Evolutionary conservation across 2,329 filamentous ascomycete species (phyloP).

Genomic region (Botrytis fragariae): DNA sequence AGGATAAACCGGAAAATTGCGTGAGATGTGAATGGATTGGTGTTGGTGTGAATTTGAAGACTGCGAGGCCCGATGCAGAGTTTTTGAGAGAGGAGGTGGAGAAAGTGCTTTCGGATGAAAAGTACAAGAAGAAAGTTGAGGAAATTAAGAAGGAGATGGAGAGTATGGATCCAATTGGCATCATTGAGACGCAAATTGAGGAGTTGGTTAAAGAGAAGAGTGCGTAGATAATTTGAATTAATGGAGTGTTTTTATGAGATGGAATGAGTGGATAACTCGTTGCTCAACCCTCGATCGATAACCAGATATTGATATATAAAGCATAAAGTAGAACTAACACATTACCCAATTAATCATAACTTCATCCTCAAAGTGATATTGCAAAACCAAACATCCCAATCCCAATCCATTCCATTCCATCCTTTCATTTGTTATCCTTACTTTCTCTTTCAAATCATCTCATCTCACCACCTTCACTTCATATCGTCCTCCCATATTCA

Average conservation of each 20-base stretch:
- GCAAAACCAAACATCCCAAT: background rate
- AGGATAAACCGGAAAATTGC: slow-evolving; percentile 38
- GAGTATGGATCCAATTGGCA: background rate
- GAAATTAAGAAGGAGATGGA: background rate
- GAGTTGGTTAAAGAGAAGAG: background rate
- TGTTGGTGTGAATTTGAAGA: background rate
- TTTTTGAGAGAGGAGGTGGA: background rate
- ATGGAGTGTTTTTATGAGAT: background rate
- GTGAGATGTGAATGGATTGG: background rate
- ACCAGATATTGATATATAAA: background rate
- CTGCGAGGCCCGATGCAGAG: background rate
- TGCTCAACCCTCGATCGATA: background rate
- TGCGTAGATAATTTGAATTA: background rate
- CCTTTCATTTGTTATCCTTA: background rate
- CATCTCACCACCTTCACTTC: background rate
- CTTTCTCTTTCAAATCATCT: background rate
- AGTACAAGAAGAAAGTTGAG: background rate
- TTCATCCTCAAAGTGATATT: background rate
- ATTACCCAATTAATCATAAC: background rate
- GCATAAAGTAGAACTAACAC: background rate
- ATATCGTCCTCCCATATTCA: background rate
- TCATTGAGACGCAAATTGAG: background rate
- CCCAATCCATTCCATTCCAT: background rate
- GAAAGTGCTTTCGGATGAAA: background rate
- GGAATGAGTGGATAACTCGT: background rate